These are phyloP conservation scores for Porcisia hertigi DNA, from an alignment of 208 protist genomes.

Conservation along the genomic window DNA sequence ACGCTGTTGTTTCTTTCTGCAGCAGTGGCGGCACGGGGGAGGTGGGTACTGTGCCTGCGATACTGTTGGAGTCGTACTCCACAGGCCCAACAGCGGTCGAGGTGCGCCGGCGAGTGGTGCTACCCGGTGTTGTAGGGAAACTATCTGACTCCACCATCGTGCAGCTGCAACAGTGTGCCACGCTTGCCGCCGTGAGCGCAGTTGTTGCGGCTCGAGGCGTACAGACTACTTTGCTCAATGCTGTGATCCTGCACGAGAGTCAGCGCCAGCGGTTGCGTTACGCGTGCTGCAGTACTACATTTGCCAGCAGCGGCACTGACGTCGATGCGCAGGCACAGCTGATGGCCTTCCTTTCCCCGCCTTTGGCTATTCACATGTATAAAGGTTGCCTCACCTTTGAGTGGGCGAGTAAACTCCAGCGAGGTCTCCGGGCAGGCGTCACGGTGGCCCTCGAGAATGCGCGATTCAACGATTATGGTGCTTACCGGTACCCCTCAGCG, in stretches of 20 bases:
- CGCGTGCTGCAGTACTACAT: conserved; percentile 12
- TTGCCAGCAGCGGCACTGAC: background rate
- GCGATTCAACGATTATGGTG: conserved; percentile 23
- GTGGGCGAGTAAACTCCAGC: conserved; percentile 20
- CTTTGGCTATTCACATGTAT: conserved; percentile 18
- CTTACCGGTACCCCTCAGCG: background rate
- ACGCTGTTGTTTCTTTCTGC: conserved; percentile 17
- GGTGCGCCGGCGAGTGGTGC: conserved; percentile 16
- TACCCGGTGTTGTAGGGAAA: conserved; percentile 17
- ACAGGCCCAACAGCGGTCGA: conserved; percentile 15
- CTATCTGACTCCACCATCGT: conserved; percentile 7
- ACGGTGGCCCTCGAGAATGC: conserved; percentile 22
- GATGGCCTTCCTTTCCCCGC: conserved; percentile 16
- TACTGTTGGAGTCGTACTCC: conserved; percentile 21
- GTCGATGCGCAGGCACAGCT: conserved; percentile 18
- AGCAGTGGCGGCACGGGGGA: conserved; percentile 3
- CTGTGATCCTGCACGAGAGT: conserved; percentile 29
- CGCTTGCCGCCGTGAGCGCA: conserved; percentile 12
- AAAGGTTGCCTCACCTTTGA: conserved; percentile 20
- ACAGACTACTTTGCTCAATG: conserved; percentile 24
- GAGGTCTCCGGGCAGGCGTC: conserved; percentile 14
- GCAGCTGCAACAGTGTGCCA: conserved; percentile 22
- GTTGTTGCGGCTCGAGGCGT: conserved; percentile 15
- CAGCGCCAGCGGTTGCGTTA: conserved; percentile 20
- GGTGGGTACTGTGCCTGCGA: conserved; percentile 1